Evolutionary conservation across 257 asterid genomes (phyloP), one percentile per base, ranked within the genome.

Genomic region (Scutellaria barbata): DNA sequence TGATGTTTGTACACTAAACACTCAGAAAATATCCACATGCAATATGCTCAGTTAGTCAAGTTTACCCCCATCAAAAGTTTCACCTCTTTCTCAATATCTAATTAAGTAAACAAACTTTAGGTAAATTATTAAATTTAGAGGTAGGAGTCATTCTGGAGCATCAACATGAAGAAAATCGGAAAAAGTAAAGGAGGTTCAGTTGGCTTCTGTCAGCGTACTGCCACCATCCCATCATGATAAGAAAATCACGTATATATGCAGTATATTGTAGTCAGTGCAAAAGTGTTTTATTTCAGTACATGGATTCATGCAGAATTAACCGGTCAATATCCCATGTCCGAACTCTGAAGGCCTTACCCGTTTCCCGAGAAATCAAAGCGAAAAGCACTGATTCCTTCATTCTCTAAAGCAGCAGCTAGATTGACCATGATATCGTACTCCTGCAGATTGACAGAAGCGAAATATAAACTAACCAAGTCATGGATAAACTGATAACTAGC

Each of bases 311-410:
- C 60, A 33, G 41, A 62, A 11, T 54, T 55, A 59, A 69, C 18
- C 30, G 72, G 20, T 12, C 33, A 43, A 70, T 16, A 66, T 45
- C 33, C 39, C 25, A 30, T 40, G 72, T 22, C 37, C 47, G 30
- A n/a, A n/a, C n/a, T n/a, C n/a, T n/a, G n/a, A 70, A 68, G 48
- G 33, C 74, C 82, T 65, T 80, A 87, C 98, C 98, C 97, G 72
- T 90, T 88, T 79, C 98, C 97, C 72, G 97, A 77, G 79, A 93
- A 93, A 85, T 93, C 98, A 65, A 93, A 89, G 55, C 87, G 92
- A 72, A 86, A 81, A 10, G 81, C 85, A 77, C 87, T 82, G 73
- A 88, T 93, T 82, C 98, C 97, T 78, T 83, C 92, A 10, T 80
- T 86, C 76, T 86, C 92, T 69, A 93, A 79, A 62, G 88, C 84